A percentile compares a stretch with the other conserved stretches of the same genome.
These are phyloP conservation scores for Solanum clarkiae DNA, from an alignment of 257 asterid genomes.

Conservation along the genomic window DNA sequence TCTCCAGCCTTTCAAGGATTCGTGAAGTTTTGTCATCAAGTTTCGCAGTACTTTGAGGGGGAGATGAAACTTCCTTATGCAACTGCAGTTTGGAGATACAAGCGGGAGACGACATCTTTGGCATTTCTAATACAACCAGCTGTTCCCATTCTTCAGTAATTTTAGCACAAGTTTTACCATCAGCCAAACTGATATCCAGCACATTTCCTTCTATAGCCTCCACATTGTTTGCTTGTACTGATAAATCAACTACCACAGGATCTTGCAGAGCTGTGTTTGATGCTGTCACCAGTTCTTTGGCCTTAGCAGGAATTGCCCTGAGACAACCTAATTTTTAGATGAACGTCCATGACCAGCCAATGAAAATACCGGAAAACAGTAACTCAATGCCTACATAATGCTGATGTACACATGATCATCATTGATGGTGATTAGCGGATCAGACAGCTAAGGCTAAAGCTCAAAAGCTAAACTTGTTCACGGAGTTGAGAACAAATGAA, in stretches of 20 bases:
- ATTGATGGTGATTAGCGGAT: not conserved
- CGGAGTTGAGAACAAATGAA: not conserved
- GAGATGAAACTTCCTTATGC: constrained; percentile 31
- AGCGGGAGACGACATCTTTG: constrained; percentile 33
- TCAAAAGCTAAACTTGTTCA: not conserved
- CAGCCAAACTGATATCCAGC: constrained; percentile 11
- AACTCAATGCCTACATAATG: not conserved
- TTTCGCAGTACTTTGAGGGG: constrained; percentile 39
- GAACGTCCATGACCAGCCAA: not conserved
- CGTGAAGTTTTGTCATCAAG: constrained; percentile 73
- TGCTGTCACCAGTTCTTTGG: constrained; percentile 24
- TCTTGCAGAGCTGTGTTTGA: constrained; percentile 16
- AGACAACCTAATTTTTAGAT: not conserved
- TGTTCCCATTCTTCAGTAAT: constrained; percentile 75
- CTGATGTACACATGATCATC: not conserved
- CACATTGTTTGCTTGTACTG: constrained; percentile 10
- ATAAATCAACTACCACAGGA: constrained; percentile 14
- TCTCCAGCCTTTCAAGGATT: constrained; percentile 84
- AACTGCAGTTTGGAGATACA: constrained; percentile 26
- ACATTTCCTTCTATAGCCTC: constrained; percentile 16
- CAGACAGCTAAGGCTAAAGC: not conserved
- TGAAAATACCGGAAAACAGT: not conserved
- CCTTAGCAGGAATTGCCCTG: constrained; percentile 56
- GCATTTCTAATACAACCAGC: constrained; percentile 47
- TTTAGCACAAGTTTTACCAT: constrained; percentile 14